phyloP scores from a whole-genome alignment of 2,329 filamentous ascomycete genomes.

The Aspergillus hiratsukae region DNA sequence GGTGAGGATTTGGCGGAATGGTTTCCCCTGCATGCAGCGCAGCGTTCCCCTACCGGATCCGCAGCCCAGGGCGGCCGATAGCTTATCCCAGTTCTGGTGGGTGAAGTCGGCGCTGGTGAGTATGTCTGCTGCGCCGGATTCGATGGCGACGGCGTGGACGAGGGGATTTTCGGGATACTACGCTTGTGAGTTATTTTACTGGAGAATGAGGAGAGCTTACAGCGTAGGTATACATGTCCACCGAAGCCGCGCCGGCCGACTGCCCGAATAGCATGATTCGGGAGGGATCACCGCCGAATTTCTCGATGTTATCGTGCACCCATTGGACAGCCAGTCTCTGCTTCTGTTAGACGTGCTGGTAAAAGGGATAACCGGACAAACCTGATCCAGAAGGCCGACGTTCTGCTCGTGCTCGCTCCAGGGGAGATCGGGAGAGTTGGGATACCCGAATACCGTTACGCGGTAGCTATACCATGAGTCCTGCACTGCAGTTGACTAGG shows the following conservation, averaged over 20 bases:
- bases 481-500: no score
- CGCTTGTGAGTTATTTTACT: not conserved
- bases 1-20: slow-evolving; percentile 3
- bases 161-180: slow-evolving; percentile 6
- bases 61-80: slow-evolving; percentile 6
- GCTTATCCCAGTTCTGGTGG: slow-evolving; percentile 6
- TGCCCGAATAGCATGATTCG: slow-evolving; percentile 48
- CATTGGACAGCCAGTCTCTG: slow-evolving; percentile 25
- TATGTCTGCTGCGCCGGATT: slow-evolving; percentile 8
- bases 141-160: slow-evolving; percentile 5
- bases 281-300: slow-evolving; percentile 48
- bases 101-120: not conserved
- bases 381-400: slow-evolving; percentile 16
- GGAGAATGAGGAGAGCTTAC: not conserved
- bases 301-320: slow-evolving; percentile 47
- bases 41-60: not conserved
- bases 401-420: slow-evolving; percentile 10
- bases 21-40: slow-evolving; percentile 4
- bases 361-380: not conserved
- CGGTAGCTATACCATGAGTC: slow-evolving; percentile 9
- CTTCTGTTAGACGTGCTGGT: no score
- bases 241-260: slow-evolving; percentile 42
- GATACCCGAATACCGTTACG: slow-evolving; percentile 16
- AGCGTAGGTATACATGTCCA: slow-evolving; percentile 10
- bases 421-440: slow-evolving; percentile 12